Evolutionary conservation across 345 rosid genomes (phyloP).

Genomic region (Salix viminalis): DNA sequence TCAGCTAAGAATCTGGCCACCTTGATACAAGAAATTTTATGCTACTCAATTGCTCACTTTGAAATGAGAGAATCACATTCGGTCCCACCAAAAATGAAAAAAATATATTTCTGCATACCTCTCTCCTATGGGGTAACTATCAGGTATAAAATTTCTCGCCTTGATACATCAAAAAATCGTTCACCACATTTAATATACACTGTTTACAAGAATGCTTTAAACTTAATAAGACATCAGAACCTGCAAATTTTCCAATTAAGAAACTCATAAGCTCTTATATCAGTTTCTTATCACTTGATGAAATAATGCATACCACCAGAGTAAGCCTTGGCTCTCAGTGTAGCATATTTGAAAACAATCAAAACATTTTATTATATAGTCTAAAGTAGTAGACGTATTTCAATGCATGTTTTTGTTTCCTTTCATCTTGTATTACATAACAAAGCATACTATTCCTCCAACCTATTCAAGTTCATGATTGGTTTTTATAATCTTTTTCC

Average conservation of each 20-base stretch:
- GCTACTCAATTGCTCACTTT: too few relatives aligned
- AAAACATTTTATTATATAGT: not conserved
- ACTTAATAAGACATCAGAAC: not conserved
- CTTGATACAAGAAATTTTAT: not conserved
- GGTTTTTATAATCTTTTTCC: not conserved
- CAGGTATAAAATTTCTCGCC: too few relatives aligned
- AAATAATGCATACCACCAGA: not conserved
- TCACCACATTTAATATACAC: not conserved
- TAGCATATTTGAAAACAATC: too few relatives aligned
- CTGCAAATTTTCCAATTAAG: not conserved
- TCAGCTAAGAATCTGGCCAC: not conserved
- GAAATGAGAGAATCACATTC: too few relatives aligned
- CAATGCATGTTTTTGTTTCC: not conserved
- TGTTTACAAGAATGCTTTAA: not conserved
- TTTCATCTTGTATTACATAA: not conserved
- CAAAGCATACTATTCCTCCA: not conserved
- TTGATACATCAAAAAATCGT: not conserved
- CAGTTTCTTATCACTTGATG: not conserved
- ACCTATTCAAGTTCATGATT: not conserved
- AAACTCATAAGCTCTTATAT: not conserved
- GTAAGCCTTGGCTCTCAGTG: not conserved
- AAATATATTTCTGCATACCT: too few relatives aligned
- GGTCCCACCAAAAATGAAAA: too few relatives aligned
- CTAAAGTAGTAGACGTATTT: not conserved
- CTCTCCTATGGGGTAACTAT: too few relatives aligned